phyloP scores from a whole-genome alignment of 495 filamentous ascomycete species.

The Trichoderma reesei region DNA sequence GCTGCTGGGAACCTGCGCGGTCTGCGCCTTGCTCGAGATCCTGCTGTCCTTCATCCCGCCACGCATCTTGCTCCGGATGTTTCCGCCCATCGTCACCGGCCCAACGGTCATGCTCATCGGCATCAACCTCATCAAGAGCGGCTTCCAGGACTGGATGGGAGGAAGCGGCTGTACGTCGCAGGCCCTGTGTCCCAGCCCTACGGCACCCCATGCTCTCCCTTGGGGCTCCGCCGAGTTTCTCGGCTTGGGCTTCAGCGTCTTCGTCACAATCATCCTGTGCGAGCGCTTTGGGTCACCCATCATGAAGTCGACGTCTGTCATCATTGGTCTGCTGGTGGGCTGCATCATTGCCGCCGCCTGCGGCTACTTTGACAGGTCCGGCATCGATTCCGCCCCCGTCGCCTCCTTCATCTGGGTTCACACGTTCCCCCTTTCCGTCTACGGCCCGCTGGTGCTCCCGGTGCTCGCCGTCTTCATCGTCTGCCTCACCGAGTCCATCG shows the following conservation, averaged over 20 bases:
- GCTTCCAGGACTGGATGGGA: conserved; percentile 79
- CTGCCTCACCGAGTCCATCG: conserved; percentile 82
- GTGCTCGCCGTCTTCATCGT: conserved; percentile 81
- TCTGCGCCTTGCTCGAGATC: conserved; percentile 67
- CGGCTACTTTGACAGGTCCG: conserved; percentile 67
- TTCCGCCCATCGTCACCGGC: conserved; percentile 84
- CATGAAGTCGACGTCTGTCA: conserved; percentile 59
- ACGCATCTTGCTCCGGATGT: conserved; percentile 59
- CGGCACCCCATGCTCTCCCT: conserved; percentile 68
- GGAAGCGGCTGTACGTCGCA: conserved; percentile 47
- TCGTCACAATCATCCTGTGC: conserved; percentile 78
- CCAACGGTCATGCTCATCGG: conserved; percentile 65
- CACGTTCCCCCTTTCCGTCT: conserved; percentile 72
- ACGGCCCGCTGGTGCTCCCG: conserved; percentile 76
- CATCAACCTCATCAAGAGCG: conserved; percentile 61
- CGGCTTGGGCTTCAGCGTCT: conserved; percentile 82
- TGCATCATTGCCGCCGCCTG: conserved; percentile 80
- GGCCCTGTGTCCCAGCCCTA: conserved; percentile 57
- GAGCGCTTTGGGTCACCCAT: conserved; percentile 74
- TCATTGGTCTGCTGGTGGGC: conserved; percentile 72
- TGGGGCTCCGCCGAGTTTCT: conserved; percentile 87
- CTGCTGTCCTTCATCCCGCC: conserved; percentile 67
- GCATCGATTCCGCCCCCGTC: conserved; percentile 61
- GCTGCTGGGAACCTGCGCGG: conserved; percentile 61
- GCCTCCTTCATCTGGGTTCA: conserved; percentile 85